Percentiles rank a stretch among this genome's conserved stretches.
Conservation (phyloP, 2,329 filamentous ascomycete species). For the Colletotrichum navitas region DNA sequence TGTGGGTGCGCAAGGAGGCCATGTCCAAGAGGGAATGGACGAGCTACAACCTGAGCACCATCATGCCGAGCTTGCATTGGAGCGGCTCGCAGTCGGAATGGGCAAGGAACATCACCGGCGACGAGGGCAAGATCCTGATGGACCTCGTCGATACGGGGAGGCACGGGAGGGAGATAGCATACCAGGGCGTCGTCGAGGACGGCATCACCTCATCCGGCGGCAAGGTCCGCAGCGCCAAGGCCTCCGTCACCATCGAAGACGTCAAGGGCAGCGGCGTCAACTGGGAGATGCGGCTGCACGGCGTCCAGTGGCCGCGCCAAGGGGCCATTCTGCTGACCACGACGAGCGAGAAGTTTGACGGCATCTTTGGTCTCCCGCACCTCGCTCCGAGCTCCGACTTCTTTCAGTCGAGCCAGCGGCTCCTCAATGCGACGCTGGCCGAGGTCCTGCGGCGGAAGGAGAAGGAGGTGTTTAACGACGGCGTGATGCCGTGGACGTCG, state of each 20-base stretch:
- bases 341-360: conserved; percentile 93
- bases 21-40: conserved; percentile 60
- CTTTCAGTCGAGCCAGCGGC: conserved; percentile 68
- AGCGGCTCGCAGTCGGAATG: conserved; percentile 70
- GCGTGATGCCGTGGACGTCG: conserved; percentile 82
- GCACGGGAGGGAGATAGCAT: conserved; percentile 61
- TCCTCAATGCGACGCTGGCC: conserved; percentile 81
- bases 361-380: conserved; percentile 90
- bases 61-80: conserved; percentile 76
- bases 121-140: conserved; percentile 76
- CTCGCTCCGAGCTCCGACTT: conserved; percentile 73
- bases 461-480: conserved; percentile 65
- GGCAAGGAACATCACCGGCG: conserved; percentile 84
- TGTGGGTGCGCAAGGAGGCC: conserved; percentile 74
- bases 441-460: conserved; percentile 76
- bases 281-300: conserved; percentile 85
- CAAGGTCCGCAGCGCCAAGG: conserved; percentile 76
- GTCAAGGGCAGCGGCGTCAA: conserved; percentile 76
- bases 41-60: conserved; percentile 73
- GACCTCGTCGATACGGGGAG: conserved; percentile 64
- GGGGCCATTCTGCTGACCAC: conserved; percentile 87
- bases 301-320: conserved; percentile 86
- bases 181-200: conserved; percentile 54
- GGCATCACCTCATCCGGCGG: conserved; percentile 58
- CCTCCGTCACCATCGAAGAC: conserved; percentile 79